Percentiles rank a stretch among this genome's conserved stretches.
Conservation (phyloP, 305 asterid genomes). For the Monarda citriodora region DNA sequence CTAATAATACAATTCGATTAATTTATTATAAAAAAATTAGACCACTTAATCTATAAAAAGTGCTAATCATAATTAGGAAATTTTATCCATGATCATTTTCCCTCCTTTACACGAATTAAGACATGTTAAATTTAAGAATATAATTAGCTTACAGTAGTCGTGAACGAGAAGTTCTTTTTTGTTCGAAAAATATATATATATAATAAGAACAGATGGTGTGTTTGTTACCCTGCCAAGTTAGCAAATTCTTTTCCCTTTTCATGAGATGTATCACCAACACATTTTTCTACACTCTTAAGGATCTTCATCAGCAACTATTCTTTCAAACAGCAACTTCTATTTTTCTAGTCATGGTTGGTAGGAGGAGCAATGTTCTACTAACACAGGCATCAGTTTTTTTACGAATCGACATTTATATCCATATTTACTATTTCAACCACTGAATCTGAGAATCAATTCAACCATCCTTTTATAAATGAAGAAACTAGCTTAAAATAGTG, state of each 20-base stretch:
- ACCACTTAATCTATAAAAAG: no score
- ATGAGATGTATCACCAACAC: neutral
- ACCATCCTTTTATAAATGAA: neutral
- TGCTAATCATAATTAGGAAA: no score
- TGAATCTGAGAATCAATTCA: constrained; percentile 13
- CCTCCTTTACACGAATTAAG: no score
- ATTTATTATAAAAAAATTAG: no score
- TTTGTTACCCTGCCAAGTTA: neutral
- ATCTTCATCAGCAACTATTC: constrained; percentile 9
- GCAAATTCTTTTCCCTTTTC: neutral
- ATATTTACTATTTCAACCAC: neutral
- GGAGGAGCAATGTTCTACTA: neutral
- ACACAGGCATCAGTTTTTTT: neutral
- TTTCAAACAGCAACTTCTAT: constrained; percentile 11
- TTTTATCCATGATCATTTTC: no score
- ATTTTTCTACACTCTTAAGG: neutral
- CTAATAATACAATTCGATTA: no score
- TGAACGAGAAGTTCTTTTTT: no score
- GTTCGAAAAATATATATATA: no score
- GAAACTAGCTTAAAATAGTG: constrained; percentile 1
- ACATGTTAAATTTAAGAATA: no score
- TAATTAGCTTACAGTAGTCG: neutral
- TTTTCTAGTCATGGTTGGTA: neutral
- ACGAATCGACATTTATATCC: neutral
- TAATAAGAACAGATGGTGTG: neutral